Evolutionary conservation across 768 basidiomycete genomes (phyloP), one percentile per base, ranked within the genome.

Genomic region (Tricholoma terreum): DNA sequence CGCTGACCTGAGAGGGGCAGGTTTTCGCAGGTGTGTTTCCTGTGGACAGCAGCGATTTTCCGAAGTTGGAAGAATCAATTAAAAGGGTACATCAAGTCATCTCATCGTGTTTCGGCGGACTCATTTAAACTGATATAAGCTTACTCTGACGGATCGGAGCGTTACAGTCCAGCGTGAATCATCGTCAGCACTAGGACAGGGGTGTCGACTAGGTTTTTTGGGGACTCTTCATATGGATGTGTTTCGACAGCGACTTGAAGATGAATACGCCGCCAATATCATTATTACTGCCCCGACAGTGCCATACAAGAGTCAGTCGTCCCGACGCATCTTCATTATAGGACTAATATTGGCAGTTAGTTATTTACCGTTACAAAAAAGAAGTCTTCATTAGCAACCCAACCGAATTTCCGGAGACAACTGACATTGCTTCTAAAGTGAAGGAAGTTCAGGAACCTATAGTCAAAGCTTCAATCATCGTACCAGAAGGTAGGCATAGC

Each of bases 171-270:
- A 94, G 66, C 82, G 92, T 49, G 97, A 98, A 71, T 90, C 92
- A 0, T 98, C 96, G 0, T 84, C 90, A 5, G 97, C 97, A 9
- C 80, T 99, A 9, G 95, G 96, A 1, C 95, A 97, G 74, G 97
- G 97, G 7, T 93, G 88, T 68, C 84, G 97, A 43, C 82, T 99
- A 6, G 97, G 97, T 0, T 99, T 98, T 71, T 80, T 98, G 9
- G 97, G 97, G 1, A 92, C 94, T 5, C 73, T 99, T 57, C 97
- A 99, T 68, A 94, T 98, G 92, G 92, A 96, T 64, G 90, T 95
- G 36, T 93, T 94, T 72, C 87, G 94, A 19, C 97, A 99, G 69
- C 84, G 97, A 12, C 77, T 99, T 3, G 97, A 98, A 71, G 97
- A 99, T 64, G 97, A 99, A 70, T 94, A 97, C 63, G 87, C 93